Evolutionary conservation across 176 grass and related monocot genomes (phyloP), one percentile per base, ranked within the genome.

Genomic region (Carex myosuroides): DNA sequence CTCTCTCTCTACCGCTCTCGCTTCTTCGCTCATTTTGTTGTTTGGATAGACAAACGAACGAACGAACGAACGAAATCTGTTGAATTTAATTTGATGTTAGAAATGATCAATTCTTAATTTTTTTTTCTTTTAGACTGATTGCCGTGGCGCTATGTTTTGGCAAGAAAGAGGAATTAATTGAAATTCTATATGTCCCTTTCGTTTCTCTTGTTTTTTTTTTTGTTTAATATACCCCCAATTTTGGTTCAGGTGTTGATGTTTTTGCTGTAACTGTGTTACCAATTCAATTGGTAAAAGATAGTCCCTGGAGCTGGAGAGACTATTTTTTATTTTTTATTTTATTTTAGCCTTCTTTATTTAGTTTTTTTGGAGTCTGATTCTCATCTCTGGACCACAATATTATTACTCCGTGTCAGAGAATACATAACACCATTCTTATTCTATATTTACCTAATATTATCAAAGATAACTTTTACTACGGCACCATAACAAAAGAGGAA

Each of bases 341-440:
- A 50, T 50, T 11, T 50, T 50, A 50, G 46, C 46, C 46, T 12
- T 50, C 9, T 50, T 52, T 74, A 10, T 74, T 73, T 48, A 8
- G 52, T 75, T 18, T n/a, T 41, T 18, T 39, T 70, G 18, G 1
- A 39, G 22, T 75, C 44, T 53, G 4, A 75, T 75, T 13, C n/a
- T 75, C 13, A 29, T 54, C 13, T 57, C 24, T 78, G 26, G 2
- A 78, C 7, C 24, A 78, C 13, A 78, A 78, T 57, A 52, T 57
- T 57, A 52, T 57, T 78, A 52, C 22, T 76, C 50, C 57, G 73
- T 56, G 73, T 46, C 73, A 78, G 73, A 56, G 50, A 73, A 57
- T 26, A 78, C 6, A 9, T 32, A 77, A 18, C 52, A 18, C 21
- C 26, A 26, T 78, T 57, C 6, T 32, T 8, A 57, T 78, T 78